These are phyloP conservation scores for Chlamydomonas schloesseri DNA, from an alignment of 139 green algal genomes.

Conservation along the genomic window DNA sequence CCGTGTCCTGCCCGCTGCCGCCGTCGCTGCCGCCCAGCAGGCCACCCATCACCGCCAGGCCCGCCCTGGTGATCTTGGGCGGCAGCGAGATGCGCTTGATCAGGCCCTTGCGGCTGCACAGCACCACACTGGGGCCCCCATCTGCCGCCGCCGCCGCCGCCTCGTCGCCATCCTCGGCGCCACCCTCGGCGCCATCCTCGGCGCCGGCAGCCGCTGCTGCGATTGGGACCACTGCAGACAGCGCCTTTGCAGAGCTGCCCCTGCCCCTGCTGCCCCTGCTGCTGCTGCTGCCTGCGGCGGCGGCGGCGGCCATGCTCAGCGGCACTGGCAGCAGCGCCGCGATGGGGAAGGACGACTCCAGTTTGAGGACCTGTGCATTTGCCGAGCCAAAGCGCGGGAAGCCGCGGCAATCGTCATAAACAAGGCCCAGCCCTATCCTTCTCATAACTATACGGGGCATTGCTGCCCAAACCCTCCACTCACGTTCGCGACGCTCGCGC, in stretches of 20 bases:
- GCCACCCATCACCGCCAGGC: not conserved
- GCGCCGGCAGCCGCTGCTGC: not conserved
- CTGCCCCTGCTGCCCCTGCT: no score
- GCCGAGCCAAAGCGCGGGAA: no score
- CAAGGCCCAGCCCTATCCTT: no score
- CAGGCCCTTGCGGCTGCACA: constrained; percentile 70
- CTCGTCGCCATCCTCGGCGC: not conserved
- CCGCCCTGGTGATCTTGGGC: constrained; percentile 16
- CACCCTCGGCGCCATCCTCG: no score
- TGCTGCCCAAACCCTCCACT: not conserved
- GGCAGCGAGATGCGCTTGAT: constrained; percentile 79
- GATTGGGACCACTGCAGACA: no score
- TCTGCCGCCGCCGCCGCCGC: not conserved
- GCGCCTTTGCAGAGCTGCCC: no score
- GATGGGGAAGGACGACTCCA: constrained; percentile 61
- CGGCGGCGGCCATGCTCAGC: constrained; percentile 36
- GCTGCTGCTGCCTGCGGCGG: no score
- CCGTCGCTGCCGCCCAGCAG: no score
- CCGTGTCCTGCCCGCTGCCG: not conserved
- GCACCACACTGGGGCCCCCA: constrained; percentile 60
- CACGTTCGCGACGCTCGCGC: constrained; percentile 3
- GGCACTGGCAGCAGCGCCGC: constrained; percentile 72
- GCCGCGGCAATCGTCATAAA: no score
- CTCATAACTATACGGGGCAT: no score
- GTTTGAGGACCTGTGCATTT: constrained; percentile 75